These are phyloP conservation scores for Bimuria novae-zelandiae DNA, from an alignment of 2,329 filamentous ascomycete species.

Conservation along the genomic window DNA sequence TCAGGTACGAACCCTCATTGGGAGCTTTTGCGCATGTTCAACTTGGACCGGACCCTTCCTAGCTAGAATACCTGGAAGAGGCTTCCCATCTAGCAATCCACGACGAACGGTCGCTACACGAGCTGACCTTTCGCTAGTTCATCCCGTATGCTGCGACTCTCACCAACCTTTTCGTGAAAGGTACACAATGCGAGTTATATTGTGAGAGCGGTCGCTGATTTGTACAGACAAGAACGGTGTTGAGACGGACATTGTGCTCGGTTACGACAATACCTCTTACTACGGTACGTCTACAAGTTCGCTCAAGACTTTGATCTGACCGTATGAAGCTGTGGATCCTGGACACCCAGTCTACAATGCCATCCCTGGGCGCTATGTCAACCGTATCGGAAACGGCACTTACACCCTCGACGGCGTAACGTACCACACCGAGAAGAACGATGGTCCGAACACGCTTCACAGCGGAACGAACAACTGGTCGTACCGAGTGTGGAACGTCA, in stretches of 20 bases:
- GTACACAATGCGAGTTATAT: conserved; percentile 12
- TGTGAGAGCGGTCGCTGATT: conserved; percentile 13
- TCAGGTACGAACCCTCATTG: conserved; percentile 19
- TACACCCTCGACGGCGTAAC: conserved; percentile 36
- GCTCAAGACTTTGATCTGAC: conserved; percentile 10
- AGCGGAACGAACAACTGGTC: conserved; percentile 43
- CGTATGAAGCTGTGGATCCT: conserved; percentile 36
- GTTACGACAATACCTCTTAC: conserved; percentile 42
- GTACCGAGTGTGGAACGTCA: conserved; percentile 36
- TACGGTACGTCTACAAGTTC: conserved; percentile 31
- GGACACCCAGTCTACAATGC: conserved; percentile 43
- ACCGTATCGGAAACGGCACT: conserved; percentile 40
- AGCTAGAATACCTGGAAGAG: not conserved
- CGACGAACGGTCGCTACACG: not conserved
- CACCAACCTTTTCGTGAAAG: conserved; percentile 42
- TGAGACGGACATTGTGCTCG: conserved; percentile 38
- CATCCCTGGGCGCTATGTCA: conserved; percentile 39
- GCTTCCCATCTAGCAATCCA: not conserved
- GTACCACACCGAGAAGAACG: conserved; percentile 35
- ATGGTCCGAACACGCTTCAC: conserved; percentile 41
- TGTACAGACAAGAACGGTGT: conserved; percentile 34
- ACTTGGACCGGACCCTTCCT: not conserved
- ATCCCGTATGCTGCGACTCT: conserved; percentile 41
- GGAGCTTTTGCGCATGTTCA: not conserved
- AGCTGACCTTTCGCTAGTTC: conserved; percentile 24